Evolutionary conservation across 495 filamentous ascomycete genomes (phyloP), one percentile per base, ranked within the genome.

Genomic region (Aspergillus ellipticus): DNA sequence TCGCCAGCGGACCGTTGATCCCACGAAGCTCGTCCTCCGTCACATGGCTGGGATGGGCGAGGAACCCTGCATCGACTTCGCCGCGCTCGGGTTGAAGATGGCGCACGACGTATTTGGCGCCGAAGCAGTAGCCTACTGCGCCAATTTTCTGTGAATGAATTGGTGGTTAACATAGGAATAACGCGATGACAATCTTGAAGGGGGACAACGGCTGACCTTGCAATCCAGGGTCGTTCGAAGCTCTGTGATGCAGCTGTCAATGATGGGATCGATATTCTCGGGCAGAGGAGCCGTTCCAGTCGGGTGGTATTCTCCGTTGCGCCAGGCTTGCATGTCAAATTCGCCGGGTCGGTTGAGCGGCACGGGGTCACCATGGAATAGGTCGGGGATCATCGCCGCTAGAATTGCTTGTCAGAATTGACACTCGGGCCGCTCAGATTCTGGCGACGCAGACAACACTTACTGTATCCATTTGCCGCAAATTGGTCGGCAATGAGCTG

Each of bases 91-190:
- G n/a, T 35, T 59, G 57, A 19, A 68, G 39, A 20, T 58, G 69
- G 53, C 57, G 66, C 41, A 55, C 59, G 16, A 78, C 75, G 58
- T 82, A 83, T 59, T 82, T 83, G 5, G 66, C 81, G 11, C 89
- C 89, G 67, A 89, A 92, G 73, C 89, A 92, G 74, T 92, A 92
- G 6, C 89, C 89, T 5, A 86, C 81, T 16, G 56, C 61, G 15
- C 85, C 89, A 33, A 92, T 70, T 61, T 79, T 82, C 54, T n/a
- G n/a, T n/a, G n/a, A n/a, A n/a, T n/a, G n/a, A n/a, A n/a, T n/a
- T n/a, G n/a, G n/a, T n/a, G n/a, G n/a, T n/a, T n/a, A n/a, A n/a
- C n/a, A n/a, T n/a, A n/a, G n/a, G n/a, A n/a, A n/a, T n/a, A n/a
- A n/a, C n/a, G n/a, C n/a, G n/a, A n/a, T n/a, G n/a, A n/a, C n/a